A percentile compares a stretch with the other conserved stretches of the same genome.
Conservation (phyloP, 2,329 filamentous ascomycete genomes). For the Beauveria varroae region DNA sequence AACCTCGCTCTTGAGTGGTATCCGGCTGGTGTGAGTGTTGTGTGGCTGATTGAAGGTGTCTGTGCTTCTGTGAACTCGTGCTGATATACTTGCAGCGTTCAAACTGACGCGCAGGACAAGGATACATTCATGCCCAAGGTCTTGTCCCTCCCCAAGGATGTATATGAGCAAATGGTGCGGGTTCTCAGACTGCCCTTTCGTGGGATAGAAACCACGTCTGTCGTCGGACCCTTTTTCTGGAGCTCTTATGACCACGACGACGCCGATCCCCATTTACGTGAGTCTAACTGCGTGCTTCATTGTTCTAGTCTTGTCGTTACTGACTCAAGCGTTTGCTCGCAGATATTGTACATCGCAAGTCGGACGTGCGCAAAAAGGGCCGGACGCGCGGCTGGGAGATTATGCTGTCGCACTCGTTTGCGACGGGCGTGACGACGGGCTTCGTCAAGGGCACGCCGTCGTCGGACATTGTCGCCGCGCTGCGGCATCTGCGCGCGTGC, state of each 20-base stretch:
- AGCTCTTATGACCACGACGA: conserved; percentile 48
- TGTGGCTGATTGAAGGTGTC: not conserved
- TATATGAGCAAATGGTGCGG: conserved; percentile 50
- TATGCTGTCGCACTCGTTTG: conserved; percentile 52
- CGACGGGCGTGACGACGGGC: conserved; percentile 48
- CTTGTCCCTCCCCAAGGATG: conserved; percentile 42
- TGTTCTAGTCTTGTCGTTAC: not conserved
- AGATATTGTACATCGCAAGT: conserved; percentile 58
- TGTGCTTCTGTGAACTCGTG: not conserved
- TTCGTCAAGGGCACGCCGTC: conserved; percentile 54
- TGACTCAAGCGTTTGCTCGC: not conserved
- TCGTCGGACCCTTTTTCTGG: conserved; percentile 60
- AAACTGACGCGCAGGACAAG: conserved; percentile 46
- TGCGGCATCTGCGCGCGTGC: conserved; percentile 44
- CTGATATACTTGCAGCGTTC: conserved; percentile 34
- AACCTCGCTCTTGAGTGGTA: conserved; percentile 39
- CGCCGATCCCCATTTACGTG: conserved; percentile 49
- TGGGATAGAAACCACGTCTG: conserved; percentile 49
- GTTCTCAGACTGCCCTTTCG: conserved; percentile 46
- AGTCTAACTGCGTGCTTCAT: conserved; percentile 17
- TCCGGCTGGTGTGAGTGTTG: conserved; percentile 45
- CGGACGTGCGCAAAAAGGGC: conserved; percentile 58
- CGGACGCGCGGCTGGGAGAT: conserved; percentile 58
- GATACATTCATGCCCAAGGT: conserved; percentile 51
- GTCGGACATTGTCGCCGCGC: conserved; percentile 43